Evolutionary conservation across 805 yeast genomes (phyloP), one percentile per base, ranked within the genome.

Genomic region (Suhomyces faveliae): DNA sequence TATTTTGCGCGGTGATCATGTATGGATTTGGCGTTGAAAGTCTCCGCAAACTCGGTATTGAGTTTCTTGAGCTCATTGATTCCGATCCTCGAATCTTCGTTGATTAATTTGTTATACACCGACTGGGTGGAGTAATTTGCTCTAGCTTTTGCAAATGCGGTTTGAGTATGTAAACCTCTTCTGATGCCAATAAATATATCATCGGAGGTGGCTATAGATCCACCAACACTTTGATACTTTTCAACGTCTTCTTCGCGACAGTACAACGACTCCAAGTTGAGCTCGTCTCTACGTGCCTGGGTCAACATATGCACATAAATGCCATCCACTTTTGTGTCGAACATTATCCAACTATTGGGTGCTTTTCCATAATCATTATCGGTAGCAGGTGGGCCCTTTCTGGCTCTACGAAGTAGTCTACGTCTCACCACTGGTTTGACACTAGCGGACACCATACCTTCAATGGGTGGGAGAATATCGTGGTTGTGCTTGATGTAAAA

Each of bases 311-410:
- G 96, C 25, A 91, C 76, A 46, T 74, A 78, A 3, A 89, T 77
- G 33, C 81, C 80, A 51, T 84, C 85, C 2, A 79, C 66, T 22
- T 75, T 71, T 42, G 89, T 78, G 56, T 89, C 89, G 42, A 90
- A 71, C 78, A 88, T 81, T 19, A 88, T 81, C 98, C 98, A 91
- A 21, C 87, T 79, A 56, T 89, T 89, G 4, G 83, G 73, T 5
- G 72, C 55, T 10, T 70, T 67, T 12, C 87, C 86, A 56, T 78
- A 83, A 47, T 78, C 81, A 49, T 77, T 77, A 54, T 80, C 80
- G 1, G 76, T 73, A 0, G 83, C 75, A 44, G 76, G 71, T 5
- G 76, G 73, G 12, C 77, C 77, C 57, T 80, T 80, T 46, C 80
- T 70, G 33, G 84, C 83, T 52, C 81, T 71, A 40, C 80, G 74